Percentiles rank a stretch among this genome's conserved stretches.
These are phyloP conservation scores for Lojkania enalia DNA, from an alignment of 2,329 filamentous ascomycete species.

Conservation along the genomic window DNA sequence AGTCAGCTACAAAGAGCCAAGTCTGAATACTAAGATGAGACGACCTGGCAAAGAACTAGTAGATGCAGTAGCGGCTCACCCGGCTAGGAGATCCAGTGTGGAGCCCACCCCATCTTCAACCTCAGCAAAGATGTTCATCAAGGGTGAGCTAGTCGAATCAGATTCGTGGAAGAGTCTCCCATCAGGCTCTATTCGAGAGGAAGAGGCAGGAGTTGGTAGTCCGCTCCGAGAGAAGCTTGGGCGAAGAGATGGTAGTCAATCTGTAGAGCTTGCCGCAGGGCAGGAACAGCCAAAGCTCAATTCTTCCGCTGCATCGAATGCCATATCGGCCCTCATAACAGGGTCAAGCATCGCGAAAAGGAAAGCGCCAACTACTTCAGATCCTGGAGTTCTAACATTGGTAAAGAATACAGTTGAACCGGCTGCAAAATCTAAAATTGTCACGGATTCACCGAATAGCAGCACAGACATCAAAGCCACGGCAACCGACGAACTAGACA, in stretches of 20 bases:
- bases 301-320: conserved; percentile 34
- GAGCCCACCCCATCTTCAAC: conserved; percentile 27
- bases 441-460: background rate
- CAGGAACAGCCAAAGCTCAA: conserved; percentile 23
- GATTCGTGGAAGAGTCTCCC: conserved; percentile 35
- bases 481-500: conserved; percentile 15
- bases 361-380: conserved; percentile 13
- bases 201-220: conserved; percentile 38
- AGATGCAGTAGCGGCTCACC: conserved; percentile 46
- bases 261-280: conserved; percentile 19
- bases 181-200: conserved; percentile 20
- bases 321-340: conserved; percentile 39
- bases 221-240: conserved; percentile 41
- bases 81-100: conserved; percentile 28
- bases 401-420: background rate
- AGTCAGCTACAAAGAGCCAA: conserved; percentile 42
- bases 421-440: background rate
- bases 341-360: conserved; percentile 33
- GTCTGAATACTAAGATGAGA: conserved; percentile 54
- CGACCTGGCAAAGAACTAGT: conserved; percentile 52
- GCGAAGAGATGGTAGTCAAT: conserved; percentile 17
- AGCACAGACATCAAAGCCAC: conserved; percentile 7
- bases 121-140: conserved; percentile 26
- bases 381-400: conserved; percentile 4
- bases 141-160: conserved; percentile 29